Conservation (phyloP, 306 rosid genomes). For the Vicia sativa region DNA sequence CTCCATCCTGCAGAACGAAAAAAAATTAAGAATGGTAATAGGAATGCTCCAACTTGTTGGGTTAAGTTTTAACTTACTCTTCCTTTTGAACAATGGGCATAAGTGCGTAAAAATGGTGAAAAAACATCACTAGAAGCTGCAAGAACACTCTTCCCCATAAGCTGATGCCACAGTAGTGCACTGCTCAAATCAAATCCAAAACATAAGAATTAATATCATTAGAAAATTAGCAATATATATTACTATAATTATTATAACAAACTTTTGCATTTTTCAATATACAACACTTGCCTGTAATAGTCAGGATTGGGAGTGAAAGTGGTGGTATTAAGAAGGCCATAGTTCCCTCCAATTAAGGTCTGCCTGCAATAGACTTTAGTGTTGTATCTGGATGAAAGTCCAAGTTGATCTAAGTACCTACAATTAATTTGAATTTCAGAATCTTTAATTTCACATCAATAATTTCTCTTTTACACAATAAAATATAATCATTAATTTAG, state of each 20-base stretch:
- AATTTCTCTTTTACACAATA: background rate
- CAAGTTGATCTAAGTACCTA: constrained; percentile 99
- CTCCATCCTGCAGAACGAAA: constrained; percentile 60
- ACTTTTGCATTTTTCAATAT: constrained; percentile 6
- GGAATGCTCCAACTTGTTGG: background rate
- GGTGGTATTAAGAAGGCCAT: constrained; percentile 80
- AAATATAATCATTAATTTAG: background rate
- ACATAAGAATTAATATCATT: constrained; percentile 23
- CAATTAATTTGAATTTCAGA: constrained; percentile 27
- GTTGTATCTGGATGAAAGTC: constrained; percentile 78
- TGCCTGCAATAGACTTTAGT: constrained; percentile 91
- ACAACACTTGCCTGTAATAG: constrained; percentile 71
- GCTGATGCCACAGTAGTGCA: constrained; percentile 92
- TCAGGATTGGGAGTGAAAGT: constrained; percentile 92
- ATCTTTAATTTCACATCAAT: background rate
- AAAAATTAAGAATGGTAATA: constrained; percentile 26
- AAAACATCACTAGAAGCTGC: constrained; percentile 47
- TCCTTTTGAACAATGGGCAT: constrained; percentile 90
- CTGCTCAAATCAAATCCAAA: constrained; percentile 50
- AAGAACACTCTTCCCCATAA: constrained; percentile 85
- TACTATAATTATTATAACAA: constrained; percentile 1
- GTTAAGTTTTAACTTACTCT: constrained; percentile 53
- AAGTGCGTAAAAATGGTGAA: constrained; percentile 68
- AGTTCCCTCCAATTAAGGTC: constrained; percentile 89
- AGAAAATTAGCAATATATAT: background rate